Percentiles rank a stretch among this genome's conserved stretches.
phyloP scores from a whole-genome alignment of 164 flowering plant species.

The Vitis amurensis region DNA sequence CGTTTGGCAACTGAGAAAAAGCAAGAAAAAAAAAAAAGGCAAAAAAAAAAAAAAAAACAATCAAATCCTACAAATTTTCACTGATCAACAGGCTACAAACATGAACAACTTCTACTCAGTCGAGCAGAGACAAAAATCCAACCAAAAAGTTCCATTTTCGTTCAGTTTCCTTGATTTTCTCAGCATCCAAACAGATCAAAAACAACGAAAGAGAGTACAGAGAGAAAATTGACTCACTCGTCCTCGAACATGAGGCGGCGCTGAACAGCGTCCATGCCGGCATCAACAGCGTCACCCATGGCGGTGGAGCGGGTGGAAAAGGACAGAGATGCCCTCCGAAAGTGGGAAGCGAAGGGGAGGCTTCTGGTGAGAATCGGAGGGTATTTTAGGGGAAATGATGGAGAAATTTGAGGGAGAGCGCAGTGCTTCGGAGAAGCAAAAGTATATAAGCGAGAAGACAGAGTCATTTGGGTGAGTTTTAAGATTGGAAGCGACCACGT shows the following conservation, averaged over 20 bases:
- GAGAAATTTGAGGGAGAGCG: background rate
- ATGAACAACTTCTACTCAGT: too few relatives aligned
- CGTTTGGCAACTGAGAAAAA: too few relatives aligned
- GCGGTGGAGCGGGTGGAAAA: conserved; percentile 2
- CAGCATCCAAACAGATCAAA: background rate
- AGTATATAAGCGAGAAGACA: too few relatives aligned
- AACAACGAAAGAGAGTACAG: background rate
- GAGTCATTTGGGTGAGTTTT: too few relatives aligned
- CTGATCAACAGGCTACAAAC: too few relatives aligned
- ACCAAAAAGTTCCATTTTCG: background rate
- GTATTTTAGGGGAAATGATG: background rate
- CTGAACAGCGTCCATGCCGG: conserved; percentile 88
- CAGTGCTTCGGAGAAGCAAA: too few relatives aligned
- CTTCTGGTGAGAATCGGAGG: background rate
- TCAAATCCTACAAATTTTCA: too few relatives aligned
- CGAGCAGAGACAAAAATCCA: background rate
- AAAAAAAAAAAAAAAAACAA: too few relatives aligned
- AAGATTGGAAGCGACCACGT: too few relatives aligned
- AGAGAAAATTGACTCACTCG: conserved; percentile 48
- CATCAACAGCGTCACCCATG: conserved; percentile 55
- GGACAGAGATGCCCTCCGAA: conserved; percentile 8
- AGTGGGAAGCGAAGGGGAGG: background rate
- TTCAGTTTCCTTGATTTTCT: too few relatives aligned
- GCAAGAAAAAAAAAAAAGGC: too few relatives aligned
- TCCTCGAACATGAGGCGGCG: conserved; percentile 92